phyloP scores from a whole-genome alignment of 2,329 filamentous ascomycete genomes.

The Exophiala sp. region DNA sequence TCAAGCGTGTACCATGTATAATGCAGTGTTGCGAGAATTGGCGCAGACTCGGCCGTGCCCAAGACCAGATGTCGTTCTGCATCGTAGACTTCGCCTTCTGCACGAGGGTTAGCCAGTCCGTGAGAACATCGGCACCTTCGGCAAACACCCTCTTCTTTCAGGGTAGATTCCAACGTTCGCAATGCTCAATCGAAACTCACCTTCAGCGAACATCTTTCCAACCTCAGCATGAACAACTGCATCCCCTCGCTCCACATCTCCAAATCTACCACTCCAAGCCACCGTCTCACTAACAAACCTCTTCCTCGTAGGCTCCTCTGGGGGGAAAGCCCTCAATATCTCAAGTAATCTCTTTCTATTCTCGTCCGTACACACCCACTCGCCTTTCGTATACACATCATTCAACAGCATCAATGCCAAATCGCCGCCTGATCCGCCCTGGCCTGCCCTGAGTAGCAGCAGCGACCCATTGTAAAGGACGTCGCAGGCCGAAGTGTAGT shows the following conservation, averaged over 20 bases:
- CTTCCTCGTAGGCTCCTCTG: constrained; percentile 85
- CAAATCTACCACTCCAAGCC: constrained; percentile 79
- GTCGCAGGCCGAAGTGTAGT: constrained; percentile 78
- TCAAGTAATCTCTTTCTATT: constrained; percentile 62
- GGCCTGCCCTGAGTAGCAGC: constrained; percentile 83
- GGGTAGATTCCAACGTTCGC: no score
- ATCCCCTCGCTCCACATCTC: constrained; percentile 78
- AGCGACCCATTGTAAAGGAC: constrained; percentile 81
- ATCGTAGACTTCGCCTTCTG: constrained; percentile 85
- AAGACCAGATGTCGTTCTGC: constrained; percentile 75
- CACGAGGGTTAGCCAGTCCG: background rate
- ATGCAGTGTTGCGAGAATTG: constrained; percentile 75
- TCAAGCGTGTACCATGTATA: constrained; percentile 92
- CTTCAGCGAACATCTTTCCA: constrained; percentile 81
- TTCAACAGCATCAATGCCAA: constrained; percentile 80
- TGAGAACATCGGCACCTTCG: no score
- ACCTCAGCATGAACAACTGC: constrained; percentile 91
- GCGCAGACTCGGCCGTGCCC: constrained; percentile 83
- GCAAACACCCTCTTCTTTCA: no score
- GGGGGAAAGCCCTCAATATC: constrained; percentile 74
- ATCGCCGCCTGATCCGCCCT: constrained; percentile 89
- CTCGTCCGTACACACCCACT: constrained; percentile 65
- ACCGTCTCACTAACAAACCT: constrained; percentile 86
- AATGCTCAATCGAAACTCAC: constrained; percentile 35
- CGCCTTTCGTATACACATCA: constrained; percentile 86